phyloP scores from a whole-genome alignment of 78 protist species.

The Fonticula alba region DNA sequence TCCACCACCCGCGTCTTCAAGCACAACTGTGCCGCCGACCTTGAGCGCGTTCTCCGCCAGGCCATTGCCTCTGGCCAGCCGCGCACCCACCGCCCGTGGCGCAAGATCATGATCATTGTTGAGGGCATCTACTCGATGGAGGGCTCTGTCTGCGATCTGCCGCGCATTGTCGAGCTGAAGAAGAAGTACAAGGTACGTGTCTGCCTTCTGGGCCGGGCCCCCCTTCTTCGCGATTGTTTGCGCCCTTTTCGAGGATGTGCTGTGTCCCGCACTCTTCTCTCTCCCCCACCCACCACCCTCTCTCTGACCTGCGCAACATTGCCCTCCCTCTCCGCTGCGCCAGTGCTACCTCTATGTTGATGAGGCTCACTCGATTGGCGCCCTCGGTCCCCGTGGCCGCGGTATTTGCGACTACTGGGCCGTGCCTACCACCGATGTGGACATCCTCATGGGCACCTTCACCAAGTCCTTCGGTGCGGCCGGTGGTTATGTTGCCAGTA shows the following conservation, averaged over 20 bases:
- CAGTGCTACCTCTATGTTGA: conserved; percentile 74
- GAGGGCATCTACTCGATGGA: conserved; percentile 97
- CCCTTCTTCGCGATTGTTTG: too few relatives aligned
- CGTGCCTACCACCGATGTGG: conserved; percentile 66
- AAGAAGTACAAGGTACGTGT: conserved; percentile 59
- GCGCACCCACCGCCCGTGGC: conserved; percentile 71
- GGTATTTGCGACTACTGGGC: conserved; percentile 79
- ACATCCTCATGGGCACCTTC: conserved; percentile 97
- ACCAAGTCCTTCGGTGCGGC: conserved; percentile 90
- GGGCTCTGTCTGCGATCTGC: conserved; percentile 64
- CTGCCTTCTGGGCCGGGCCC: too few relatives aligned
- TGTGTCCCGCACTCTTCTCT: too few relatives aligned
- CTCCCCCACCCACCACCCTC: too few relatives aligned
- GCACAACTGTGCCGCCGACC: conserved; percentile 64
- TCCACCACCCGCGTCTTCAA: conserved; percentile 61
- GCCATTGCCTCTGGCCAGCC: conserved; percentile 77
- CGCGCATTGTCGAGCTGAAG: conserved; percentile 61
- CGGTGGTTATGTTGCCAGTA: conserved; percentile 86
- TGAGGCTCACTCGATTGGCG: conserved; percentile 98
- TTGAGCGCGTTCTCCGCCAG: conserved; percentile 51
- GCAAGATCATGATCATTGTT: conserved; percentile 71
- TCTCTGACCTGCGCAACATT: too few relatives aligned
- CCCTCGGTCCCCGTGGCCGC: conserved; percentile 79
- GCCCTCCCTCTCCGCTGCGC: too few relatives aligned
- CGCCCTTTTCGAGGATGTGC: too few relatives aligned